These are phyloP conservation scores for Pholiota microspora DNA, from an alignment of 768 basidiomycete species.

Conservation along the genomic window DNA sequence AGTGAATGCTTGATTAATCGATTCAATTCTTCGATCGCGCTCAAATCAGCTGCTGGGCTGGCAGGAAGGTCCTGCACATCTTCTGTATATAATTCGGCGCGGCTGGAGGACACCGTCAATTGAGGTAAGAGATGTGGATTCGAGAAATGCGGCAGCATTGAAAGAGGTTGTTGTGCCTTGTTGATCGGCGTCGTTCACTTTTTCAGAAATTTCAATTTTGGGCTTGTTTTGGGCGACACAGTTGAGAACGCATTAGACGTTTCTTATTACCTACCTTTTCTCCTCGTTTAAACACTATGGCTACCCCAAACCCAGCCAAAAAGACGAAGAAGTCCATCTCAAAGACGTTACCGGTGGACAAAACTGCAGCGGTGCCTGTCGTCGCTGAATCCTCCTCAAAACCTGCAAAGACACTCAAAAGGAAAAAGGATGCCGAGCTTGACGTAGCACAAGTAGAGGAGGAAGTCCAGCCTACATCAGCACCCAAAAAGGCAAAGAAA, in stretches of 20 bases:
- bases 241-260: background rate
- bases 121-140: slow-evolving; percentile 45
- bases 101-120: slow-evolving; percentile 31
- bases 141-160: slow-evolving; percentile 34
- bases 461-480: slow-evolving; percentile 1
- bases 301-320: slow-evolving; percentile 5
- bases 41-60: background rate
- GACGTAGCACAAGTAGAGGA: slow-evolving; percentile 14
- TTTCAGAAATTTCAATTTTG: slow-evolving; percentile 15
- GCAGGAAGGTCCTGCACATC: background rate
- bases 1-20: slow-evolving; percentile 7
- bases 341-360: slow-evolving; percentile 9
- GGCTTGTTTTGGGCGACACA: background rate
- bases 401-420: slow-evolving; percentile 26
- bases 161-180: slow-evolving; percentile 24
- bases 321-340: slow-evolving; percentile 13
- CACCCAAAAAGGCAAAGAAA: slow-evolving; percentile 19
- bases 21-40: slow-evolving; percentile 11
- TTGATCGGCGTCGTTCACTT: slow-evolving; percentile 21
- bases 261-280: background rate
- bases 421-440: slow-evolving; percentile 25
- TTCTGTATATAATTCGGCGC: slow-evolving; percentile 24
- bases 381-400: slow-evolving; percentile 11
- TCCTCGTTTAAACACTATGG: slow-evolving; percentile 5
- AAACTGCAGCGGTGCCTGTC: background rate